A percentile compares a stretch with the other conserved stretches of the same genome.
These are phyloP conservation scores for Mortierella sp. DNA, from an alignment of 371 early-diverging fungal genomes.

Conservation along the genomic window DNA sequence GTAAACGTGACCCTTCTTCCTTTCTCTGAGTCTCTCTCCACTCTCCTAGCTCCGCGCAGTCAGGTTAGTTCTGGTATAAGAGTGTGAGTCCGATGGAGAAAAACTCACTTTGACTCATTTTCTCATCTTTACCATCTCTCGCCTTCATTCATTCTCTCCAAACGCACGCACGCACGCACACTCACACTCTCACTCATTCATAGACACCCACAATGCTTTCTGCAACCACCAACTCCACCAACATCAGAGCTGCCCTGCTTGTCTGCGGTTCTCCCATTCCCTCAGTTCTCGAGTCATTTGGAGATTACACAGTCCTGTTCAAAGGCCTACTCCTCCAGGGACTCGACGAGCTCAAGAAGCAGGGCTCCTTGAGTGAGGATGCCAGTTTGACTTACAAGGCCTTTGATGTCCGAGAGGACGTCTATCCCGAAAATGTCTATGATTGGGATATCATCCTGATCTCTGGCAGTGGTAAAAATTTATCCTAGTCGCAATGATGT, in stretches of 20 bases:
- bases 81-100: no score
- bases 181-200: no score
- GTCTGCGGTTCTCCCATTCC: conserved; percentile 68
- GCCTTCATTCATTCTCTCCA: no score
- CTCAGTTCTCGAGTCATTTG: conserved; percentile 58
- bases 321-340: conserved; percentile 53
- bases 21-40: no score
- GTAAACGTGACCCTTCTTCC: no score
- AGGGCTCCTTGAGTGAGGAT: conserved; percentile 23
- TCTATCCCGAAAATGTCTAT: conserved; percentile 24
- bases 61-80: no score
- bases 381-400: conserved; percentile 23
- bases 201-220: no score
- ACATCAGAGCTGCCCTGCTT: conserved; percentile 56
- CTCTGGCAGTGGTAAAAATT: conserved; percentile 43
- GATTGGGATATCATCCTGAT: conserved; percentile 41
- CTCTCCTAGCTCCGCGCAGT: no score
- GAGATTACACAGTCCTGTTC: conserved; percentile 63
- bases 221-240: not conserved
- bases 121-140: no score
- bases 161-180: no score
- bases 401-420: conserved; percentile 47
- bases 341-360: conserved; percentile 22
- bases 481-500: no score
- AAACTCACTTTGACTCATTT: no score